A percentile compares a stretch with the other conserved stretches of the same genome.
phyloP scores from a whole-genome alignment of 1,284 basidiomycete genomes.

The Trichosporon ovoides region DNA sequence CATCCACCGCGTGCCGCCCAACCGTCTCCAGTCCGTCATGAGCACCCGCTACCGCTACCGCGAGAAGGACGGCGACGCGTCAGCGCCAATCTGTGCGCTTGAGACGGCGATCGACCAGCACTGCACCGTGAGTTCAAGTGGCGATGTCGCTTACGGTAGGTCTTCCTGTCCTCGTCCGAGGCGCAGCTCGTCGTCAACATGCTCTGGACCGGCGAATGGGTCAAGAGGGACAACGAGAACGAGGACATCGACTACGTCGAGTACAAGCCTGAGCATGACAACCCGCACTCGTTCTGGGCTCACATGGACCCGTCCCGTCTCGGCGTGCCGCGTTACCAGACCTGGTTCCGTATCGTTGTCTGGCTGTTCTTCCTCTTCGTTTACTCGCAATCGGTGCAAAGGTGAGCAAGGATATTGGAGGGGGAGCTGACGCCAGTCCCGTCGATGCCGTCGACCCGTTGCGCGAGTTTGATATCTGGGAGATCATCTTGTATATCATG shows the following conservation, averaged over 20 bases:
- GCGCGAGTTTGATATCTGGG: slow-evolving; percentile 64
- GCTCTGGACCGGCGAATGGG: slow-evolving; percentile 76
- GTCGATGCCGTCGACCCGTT: slow-evolving; percentile 39
- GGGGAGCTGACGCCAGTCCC: slow-evolving; percentile 17
- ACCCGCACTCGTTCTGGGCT: slow-evolving; percentile 57
- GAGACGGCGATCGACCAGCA: slow-evolving; percentile 77
- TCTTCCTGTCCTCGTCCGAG: slow-evolving; percentile 82
- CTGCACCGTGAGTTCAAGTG: slow-evolving; percentile 37
- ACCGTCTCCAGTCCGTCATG: slow-evolving; percentile 65
- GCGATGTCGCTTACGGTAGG: slow-evolving; percentile 40
- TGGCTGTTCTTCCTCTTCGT: slow-evolving; percentile 80
- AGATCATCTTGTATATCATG: slow-evolving; percentile 69
- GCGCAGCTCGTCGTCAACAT: slow-evolving; percentile 61
- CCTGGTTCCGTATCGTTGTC: slow-evolving; percentile 54
- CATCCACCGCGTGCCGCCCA: slow-evolving; percentile 61
- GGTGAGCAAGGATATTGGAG: background rate
- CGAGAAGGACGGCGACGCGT: slow-evolving; percentile 69
- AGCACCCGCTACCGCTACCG: slow-evolving; percentile 64
- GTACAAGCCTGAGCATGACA: slow-evolving; percentile 38
- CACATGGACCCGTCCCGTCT: slow-evolving; percentile 73
- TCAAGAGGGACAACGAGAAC: slow-evolving; percentile 66
- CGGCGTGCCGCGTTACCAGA: slow-evolving; percentile 68
- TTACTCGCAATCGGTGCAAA: slow-evolving; percentile 76
- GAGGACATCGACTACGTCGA: slow-evolving; percentile 50
- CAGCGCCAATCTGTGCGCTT: slow-evolving; percentile 67